Percentiles rank a stretch among this genome's conserved stretches.
phyloP scores from a whole-genome alignment of 2,329 filamentous ascomycete species.

The Colletotrichum higginsianum region DNA sequence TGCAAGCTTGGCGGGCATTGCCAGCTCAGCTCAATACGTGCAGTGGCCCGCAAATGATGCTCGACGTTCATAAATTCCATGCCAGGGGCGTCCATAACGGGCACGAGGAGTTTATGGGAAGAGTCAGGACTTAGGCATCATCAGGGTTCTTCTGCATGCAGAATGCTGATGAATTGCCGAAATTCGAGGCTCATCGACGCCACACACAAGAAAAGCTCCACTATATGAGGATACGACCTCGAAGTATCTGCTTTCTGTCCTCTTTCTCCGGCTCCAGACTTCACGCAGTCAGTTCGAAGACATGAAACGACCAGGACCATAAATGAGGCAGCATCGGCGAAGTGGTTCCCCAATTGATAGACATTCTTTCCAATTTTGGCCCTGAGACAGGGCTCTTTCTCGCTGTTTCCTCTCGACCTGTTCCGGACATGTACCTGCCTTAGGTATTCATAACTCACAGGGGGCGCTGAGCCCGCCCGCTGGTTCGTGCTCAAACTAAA shows the following conservation, averaged over 20 bases:
- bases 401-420: background rate
- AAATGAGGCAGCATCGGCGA: background rate
- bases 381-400: background rate
- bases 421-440: background rate
- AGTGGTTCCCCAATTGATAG: background rate
- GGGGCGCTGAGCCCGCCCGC: background rate
- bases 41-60: background rate
- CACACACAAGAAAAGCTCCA: background rate
- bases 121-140: slow-evolving; percentile 15
- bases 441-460: no score
- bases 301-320: slow-evolving; percentile 1
- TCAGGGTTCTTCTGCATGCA: slow-evolving; percentile 30
- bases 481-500: background rate
- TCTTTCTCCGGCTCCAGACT: background rate
- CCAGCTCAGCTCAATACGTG: background rate
- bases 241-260: background rate
- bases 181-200: slow-evolving; percentile 22
- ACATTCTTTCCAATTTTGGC: background rate
- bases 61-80: background rate
- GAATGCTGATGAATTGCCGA: slow-evolving; percentile 41
- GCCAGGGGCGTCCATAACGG: slow-evolving; percentile 12
- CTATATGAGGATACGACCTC: background rate
- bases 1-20: background rate
- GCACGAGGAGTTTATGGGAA: background rate
- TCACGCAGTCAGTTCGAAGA: background rate